Evolutionary conservation across 768 basidiomycete species (phyloP), one percentile per base, ranked within the genome.

Genomic region (Boletus bicolor): DNA sequence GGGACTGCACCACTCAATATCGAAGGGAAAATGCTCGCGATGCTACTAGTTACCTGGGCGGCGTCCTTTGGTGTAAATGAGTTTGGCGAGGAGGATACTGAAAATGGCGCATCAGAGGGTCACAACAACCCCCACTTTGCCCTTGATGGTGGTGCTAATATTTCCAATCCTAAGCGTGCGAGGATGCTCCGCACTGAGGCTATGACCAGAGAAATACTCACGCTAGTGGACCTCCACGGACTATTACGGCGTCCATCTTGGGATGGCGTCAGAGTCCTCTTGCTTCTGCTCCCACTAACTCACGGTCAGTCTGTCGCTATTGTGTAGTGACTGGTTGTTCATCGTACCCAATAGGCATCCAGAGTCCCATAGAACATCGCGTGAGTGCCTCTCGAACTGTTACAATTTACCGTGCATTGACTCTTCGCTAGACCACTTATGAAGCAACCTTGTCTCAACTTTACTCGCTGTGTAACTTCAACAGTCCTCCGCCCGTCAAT

Each of bases 31-130:
- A 80, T 96, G 53, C 78, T 97, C 39, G 79, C 85, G 19, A 87
- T 90, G 79, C 72, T 91, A 32, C 77, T 96, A 21, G 90, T 90
- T 43, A 83, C 88, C 21, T 97, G 93, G 93, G 94, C 92, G 0
- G 82, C 86, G 5, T 92, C 91, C 38, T 94, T 91, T 68, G 95
- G 94, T 39, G 75, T 96, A 44, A 83, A 95, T 68, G 90, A 93
- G 63, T 79, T 76, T 42, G 94, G 79, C 15, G 83, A 86, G 42
- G 75, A 76, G 39, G 67, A 66, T 8, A 4, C 42, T 5, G 57
- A 61, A 38, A 52, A 56, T 1, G 19, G 19, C 30, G 10, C 55
- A 11, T 55, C 62, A 11, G 53, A 58, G 2, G 41, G 15, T 15
- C 46, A 49, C 46, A 44, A 21, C 34, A 48, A 43, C 34, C 48